Conservation (phyloP, 2,329 filamentous ascomycete genomes). For the Cladosporium sp. region DNA sequence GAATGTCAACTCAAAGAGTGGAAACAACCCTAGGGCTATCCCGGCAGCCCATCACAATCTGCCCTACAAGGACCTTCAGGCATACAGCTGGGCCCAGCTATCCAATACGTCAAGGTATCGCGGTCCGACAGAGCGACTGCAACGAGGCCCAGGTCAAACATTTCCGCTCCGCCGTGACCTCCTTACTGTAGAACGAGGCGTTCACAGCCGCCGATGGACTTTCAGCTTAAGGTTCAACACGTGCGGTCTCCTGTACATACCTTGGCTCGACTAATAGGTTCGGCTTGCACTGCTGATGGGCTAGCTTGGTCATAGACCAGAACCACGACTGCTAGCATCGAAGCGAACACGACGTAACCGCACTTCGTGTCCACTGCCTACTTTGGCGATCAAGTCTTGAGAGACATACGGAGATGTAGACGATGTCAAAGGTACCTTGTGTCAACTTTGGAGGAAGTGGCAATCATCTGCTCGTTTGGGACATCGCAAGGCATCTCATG, state of each 20-base stretch:
- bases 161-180: not conserved
- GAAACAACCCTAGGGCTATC: not conserved
- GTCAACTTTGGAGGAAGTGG: not conserved
- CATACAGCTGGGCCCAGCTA: not conserved
- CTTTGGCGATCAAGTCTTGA: not conserved
- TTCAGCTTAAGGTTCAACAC: not conserved
- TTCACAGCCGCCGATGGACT: not conserved
- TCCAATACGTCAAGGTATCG: not conserved
- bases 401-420: not conserved
- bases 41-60: not conserved
- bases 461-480: not conserved
- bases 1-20: not conserved
- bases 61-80: not conserved
- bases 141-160: not conserved
- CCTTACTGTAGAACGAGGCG: not conserved
- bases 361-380: not conserved
- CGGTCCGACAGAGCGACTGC: slow-evolving; percentile 10
- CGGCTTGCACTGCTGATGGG: not conserved
- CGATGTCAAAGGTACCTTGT: not conserved
- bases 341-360: not conserved
- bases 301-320: not conserved
- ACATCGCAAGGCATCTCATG: not conserved
- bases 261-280: not conserved
- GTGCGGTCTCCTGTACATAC: not conserved
- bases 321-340: not conserved